Conservation (phyloP, 352 stramenopile species). For the Pythium aristosporum region DNA sequence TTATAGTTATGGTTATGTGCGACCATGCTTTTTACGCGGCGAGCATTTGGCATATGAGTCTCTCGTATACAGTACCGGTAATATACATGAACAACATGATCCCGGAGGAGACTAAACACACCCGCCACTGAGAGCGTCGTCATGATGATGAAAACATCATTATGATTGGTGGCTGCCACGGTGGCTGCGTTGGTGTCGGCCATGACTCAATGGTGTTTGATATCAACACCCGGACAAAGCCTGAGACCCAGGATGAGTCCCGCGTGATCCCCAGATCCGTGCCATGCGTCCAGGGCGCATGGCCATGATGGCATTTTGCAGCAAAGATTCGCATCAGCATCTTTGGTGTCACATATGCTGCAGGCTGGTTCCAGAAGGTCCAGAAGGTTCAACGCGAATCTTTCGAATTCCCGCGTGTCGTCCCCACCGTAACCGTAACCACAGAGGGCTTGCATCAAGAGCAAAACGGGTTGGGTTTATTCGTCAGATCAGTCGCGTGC, state of each 20-base stretch:
- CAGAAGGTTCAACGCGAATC: constrained; percentile 20
- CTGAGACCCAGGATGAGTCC: neutral
- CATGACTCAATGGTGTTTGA: too few relatives aligned
- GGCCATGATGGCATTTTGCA: neutral
- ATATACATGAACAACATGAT: neutral
- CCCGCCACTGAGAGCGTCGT: too few relatives aligned
- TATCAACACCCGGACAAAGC: too few relatives aligned
- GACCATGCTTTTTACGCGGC: neutral
- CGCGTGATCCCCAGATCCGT: neutral
- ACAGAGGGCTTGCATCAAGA: too few relatives aligned
- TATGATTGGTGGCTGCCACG: too few relatives aligned
- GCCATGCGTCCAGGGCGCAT: too few relatives aligned
- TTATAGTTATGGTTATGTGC: neutral
- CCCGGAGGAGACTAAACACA: too few relatives aligned
- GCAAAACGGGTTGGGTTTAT: neutral
- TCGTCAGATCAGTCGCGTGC: constrained; percentile 7
- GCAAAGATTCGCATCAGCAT: constrained; percentile 13
- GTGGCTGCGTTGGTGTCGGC: too few relatives aligned
- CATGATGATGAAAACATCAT: too few relatives aligned
- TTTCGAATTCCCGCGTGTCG: neutral
- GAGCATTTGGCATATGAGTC: neutral
- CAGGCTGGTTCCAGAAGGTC: constrained; percentile 16
- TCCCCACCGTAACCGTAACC: neutral
- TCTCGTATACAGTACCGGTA: neutral
- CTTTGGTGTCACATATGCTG: constrained; percentile 12